Conservation (phyloP, 106 monocot species). For the Triglochin maritima region DNA sequence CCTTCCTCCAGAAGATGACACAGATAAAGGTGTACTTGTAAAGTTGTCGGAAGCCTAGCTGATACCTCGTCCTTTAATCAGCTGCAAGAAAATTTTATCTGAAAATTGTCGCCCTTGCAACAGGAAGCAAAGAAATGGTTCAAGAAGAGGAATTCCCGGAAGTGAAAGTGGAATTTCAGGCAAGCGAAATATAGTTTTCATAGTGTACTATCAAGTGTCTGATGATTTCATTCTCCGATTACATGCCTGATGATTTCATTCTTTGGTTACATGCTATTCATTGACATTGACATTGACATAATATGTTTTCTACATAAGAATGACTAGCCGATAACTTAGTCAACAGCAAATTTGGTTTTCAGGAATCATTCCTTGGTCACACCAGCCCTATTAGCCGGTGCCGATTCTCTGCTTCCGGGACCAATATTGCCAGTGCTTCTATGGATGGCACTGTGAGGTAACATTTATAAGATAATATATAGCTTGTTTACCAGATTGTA, state of each 20-base stretch:
- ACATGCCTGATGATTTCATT: too few relatives aligned
- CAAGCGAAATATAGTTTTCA: too few relatives aligned
- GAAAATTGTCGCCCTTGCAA: too few relatives aligned
- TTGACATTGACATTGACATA: neutral
- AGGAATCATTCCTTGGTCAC: slow-evolving; percentile 99
- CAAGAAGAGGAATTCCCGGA: slow-evolving; percentile 68
- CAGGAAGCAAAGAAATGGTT: slow-evolving; percentile 14
- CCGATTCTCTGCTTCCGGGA: slow-evolving; percentile 89
- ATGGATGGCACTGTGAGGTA: slow-evolving; percentile 95
- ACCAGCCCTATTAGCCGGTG: slow-evolving; percentile 87
- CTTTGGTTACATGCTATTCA: too few relatives aligned
- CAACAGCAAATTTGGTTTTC: slow-evolving; percentile 18
- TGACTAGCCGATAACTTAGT: too few relatives aligned
- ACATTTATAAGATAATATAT: neutral
- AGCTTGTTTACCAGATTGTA: neutral
- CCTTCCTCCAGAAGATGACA: slow-evolving; percentile 15
- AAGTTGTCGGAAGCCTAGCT: slow-evolving; percentile 29
- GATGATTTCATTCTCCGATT: too few relatives aligned
- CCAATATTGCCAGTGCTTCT: slow-evolving; percentile 92
- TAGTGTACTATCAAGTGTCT: too few relatives aligned
- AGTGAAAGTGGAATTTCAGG: slow-evolving; percentile 86
- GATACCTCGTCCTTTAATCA: slow-evolving; percentile 3
- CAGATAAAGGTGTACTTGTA: slow-evolving; percentile 7
- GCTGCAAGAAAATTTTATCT: neutral
- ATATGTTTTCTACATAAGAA: too few relatives aligned